Evolutionary conservation across 2,329 filamentous ascomycete species (phyloP).

Genomic region (Aspergillus pseudoglaucus): DNA sequence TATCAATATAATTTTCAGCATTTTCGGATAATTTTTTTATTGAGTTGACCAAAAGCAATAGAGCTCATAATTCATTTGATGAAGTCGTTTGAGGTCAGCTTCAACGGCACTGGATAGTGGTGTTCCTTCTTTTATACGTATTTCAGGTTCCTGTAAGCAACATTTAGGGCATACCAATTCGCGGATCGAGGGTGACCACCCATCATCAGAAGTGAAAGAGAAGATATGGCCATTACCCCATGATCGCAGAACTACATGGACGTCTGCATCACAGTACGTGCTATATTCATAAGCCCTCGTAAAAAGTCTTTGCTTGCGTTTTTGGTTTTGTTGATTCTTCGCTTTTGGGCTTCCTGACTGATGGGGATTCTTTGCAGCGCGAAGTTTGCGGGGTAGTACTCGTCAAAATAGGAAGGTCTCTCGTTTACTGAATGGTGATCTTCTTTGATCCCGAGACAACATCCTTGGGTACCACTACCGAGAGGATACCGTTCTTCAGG

Average conservation of each 20-base stretch:
- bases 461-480: conserved; percentile 53
- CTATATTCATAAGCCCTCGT: conserved; percentile 10
- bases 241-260: conserved; percentile 15
- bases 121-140: neutral
- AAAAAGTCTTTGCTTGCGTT: neutral
- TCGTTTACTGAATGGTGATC: conserved; percentile 50
- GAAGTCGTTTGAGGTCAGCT: neutral
- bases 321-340: neutral
- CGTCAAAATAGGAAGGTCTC: neutral
- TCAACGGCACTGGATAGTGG: neutral
- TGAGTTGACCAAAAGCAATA: neutral
- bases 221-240: conserved; percentile 12
- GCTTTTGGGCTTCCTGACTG: neutral
- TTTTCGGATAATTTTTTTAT: neutral
- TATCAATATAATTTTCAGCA: neutral
- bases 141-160: neutral
- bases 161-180: neutral
- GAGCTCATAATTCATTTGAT: neutral
- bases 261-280: conserved; percentile 10
- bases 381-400: neutral
- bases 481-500: conserved; percentile 55
- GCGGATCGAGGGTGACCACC: neutral
- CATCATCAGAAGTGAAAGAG: neutral
- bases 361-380: neutral
- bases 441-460: conserved; percentile 43